A percentile compares a stretch with the other conserved stretches of the same genome.
Evolutionary conservation across 768 basidiomycete genomes (phyloP).

Genomic region (Kwoniella mangroviensis): DNA sequence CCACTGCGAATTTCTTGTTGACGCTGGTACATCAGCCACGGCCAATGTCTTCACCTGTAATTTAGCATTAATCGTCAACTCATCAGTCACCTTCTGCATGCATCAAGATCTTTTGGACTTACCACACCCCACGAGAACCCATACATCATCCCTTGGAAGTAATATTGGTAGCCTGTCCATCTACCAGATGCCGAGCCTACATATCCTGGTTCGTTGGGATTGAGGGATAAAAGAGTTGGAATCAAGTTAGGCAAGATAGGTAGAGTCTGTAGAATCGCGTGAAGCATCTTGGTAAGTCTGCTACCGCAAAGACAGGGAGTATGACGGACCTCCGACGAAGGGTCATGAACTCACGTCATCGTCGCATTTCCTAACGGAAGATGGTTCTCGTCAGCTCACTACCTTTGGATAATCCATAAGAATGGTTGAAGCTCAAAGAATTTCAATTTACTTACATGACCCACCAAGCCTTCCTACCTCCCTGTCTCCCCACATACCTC

Average conservation of each 20-base stretch:
- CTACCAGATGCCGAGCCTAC: constrained; percentile 35
- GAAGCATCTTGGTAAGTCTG: neutral
- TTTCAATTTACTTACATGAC: constrained; percentile 34
- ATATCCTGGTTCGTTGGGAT: constrained; percentile 38
- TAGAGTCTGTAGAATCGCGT: constrained; percentile 32
- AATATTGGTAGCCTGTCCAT: constrained; percentile 36
- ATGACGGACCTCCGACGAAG: too few relatives aligned
- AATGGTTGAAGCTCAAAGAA: too few relatives aligned
- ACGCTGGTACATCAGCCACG: constrained; percentile 25
- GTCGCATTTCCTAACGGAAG: constrained; percentile 35
- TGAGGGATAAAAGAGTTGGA: constrained; percentile 23
- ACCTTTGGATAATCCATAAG: neutral
- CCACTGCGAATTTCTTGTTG: constrained; percentile 14
- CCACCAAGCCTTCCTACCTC: constrained; percentile 42
- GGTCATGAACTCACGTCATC: constrained; percentile 37
- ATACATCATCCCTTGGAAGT: constrained; percentile 48
- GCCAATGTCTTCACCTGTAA: constrained; percentile 39
- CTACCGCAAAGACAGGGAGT: neutral
- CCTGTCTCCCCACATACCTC: constrained; percentile 35
- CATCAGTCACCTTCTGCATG: neutral
- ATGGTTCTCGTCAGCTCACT: constrained; percentile 11
- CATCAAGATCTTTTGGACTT: constrained; percentile 13
- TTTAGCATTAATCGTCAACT: neutral
- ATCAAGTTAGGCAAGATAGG: constrained; percentile 47
- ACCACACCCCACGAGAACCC: constrained; percentile 50